Conservation (phyloP, 306 rosid species). For the Mimosa pudica region DNA sequence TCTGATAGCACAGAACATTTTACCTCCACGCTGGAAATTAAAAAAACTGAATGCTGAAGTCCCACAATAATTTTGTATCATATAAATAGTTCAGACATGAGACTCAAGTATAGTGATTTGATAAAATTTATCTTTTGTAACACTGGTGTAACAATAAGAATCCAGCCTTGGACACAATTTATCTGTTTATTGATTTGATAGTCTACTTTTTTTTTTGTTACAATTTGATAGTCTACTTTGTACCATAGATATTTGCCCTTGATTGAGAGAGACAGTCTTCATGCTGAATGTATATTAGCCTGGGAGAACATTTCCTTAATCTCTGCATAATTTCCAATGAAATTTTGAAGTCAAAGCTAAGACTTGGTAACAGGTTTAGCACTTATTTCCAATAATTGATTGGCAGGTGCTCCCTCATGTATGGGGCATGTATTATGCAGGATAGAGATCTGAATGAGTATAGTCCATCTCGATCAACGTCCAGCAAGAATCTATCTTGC, state of each 20-base stretch:
- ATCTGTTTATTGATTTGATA: neutral
- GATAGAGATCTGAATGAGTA: constrained; percentile 91
- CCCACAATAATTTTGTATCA: constrained; percentile 5
- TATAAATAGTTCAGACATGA: neutral
- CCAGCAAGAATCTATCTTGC: constrained; percentile 81
- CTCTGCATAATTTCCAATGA: constrained; percentile 36
- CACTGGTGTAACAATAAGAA: neutral
- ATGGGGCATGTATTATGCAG: constrained; percentile 99
- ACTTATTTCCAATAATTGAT: constrained; percentile 93
- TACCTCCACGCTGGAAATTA: neutral
- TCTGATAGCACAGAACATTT: neutral
- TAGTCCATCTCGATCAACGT: constrained; percentile 72
- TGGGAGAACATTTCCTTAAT: constrained; percentile 6
- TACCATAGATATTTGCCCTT: neutral
- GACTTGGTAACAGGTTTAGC: constrained; percentile 70
- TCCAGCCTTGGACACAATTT: neutral
- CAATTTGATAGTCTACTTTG: neutral
- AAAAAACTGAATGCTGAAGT: neutral
- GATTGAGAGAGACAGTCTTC: constrained; percentile 21
- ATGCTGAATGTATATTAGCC: neutral
- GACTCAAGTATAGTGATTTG: neutral
- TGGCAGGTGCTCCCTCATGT: constrained; percentile 98
- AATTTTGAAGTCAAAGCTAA: constrained; percentile 44
- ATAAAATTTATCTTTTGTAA: neutral
- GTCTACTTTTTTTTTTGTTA: neutral